Conservation (phyloP, 2,329 filamentous ascomycete species). For the Aspergillus alliaceus region DNA sequence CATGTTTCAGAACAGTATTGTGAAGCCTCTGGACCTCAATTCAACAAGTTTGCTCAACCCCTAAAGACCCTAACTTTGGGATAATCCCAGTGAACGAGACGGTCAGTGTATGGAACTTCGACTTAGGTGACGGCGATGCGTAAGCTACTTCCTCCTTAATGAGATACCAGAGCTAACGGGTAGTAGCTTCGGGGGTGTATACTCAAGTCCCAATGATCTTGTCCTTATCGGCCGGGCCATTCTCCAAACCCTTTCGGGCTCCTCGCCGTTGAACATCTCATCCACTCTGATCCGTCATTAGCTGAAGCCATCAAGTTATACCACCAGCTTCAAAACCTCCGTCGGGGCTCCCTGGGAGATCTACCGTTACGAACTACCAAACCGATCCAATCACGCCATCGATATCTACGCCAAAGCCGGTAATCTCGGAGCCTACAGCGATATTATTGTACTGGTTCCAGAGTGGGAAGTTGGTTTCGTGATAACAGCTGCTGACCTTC, state of each 20-base stretch:
- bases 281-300: constrained; percentile 41
- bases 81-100: constrained; percentile 40
- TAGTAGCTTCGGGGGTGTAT: constrained; percentile 43
- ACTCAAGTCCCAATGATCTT: constrained; percentile 46
- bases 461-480: not conserved
- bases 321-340: constrained; percentile 38
- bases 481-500: not conserved
- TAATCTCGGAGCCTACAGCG: not conserved
- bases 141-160: too few relatives aligned
- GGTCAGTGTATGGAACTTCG: constrained; percentile 32
- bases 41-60: constrained; percentile 26
- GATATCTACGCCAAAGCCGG: constrained; percentile 11
- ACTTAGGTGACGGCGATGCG: constrained; percentile 43
- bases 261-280: not conserved
- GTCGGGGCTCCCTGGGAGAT: constrained; percentile 50
- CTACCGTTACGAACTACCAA: constrained; percentile 9
- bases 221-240: constrained; percentile 46
- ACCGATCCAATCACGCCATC: constrained; percentile 13
- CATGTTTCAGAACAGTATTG: constrained; percentile 33
- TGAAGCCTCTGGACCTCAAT: constrained; percentile 43
- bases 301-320: constrained; percentile 45
- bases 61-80: constrained; percentile 10
- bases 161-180: too few relatives aligned
- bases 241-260: constrained; percentile 37
- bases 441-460: not conserved